Base-by-base conservation (phyloP, 148 eudicot species). In the Chenopodium suecicum region DNA sequence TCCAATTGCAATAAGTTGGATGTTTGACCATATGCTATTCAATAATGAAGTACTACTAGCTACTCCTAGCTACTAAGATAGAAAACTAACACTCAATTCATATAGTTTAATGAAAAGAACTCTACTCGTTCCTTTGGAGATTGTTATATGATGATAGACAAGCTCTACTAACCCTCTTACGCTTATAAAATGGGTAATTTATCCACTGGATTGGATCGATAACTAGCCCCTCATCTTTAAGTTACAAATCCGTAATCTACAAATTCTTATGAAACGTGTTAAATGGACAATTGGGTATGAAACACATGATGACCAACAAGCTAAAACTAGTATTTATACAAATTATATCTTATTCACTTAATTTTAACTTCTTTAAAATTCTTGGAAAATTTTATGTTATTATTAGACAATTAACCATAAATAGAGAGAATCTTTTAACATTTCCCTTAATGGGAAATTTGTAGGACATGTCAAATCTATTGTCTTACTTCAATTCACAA, bases 381-480 rank as follows among this genome's bases (percentile, higher is more conserved):
- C 54, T 50, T 50, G 2, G 14, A 50, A 50, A 50, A 9, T 50
- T 62, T 25, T 0, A n/a, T 0, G 1, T 7, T 41, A 37, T 70
- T 19, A 70, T 19, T 46, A 44, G 31, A 72, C 9, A 44, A 16
- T 54, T 44, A 4, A 46, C 16, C 29, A 66, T 5, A 25, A 78
- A 76, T 41, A 62, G 70, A 63, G 70, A 60, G 68, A 76, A 72
- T 72, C 75, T 72, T 72, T 44, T 9, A 46, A 72, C 54, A 72
- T 7, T 83, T 73, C 78, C 44, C 47, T 48, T n/a, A 5, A 44
- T 62, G 41, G 65, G 48, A 84, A 80, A 70, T 84, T 74, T 70
- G 4, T 58, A 47, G 52, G 65, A 70, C 80, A 68, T 64, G 74
- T 84, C 86, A 79, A 74, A 75, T 84, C 82, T 84, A 66, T 79